Percentiles rank a stretch among this genome's conserved stretches.
Evolutionary conservation across 345 rosid species (phyloP).

Genomic region (Eucalyptus globulus): DNA sequence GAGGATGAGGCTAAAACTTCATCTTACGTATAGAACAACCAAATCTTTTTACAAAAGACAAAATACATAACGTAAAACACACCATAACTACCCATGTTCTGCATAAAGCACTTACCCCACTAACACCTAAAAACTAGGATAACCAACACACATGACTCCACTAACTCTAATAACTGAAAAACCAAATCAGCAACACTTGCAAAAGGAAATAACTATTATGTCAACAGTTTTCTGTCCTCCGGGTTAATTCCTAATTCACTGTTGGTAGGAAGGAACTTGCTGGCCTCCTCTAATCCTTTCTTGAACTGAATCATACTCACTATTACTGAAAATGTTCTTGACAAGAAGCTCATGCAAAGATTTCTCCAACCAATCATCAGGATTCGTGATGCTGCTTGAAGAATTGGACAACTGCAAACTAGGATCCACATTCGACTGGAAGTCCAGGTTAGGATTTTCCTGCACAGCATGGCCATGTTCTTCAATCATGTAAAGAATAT

Average conservation of each 20-base stretch:
- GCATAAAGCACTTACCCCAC: too few species aligned
- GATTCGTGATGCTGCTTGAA: not conserved
- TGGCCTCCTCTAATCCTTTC: constrained; percentile 75
- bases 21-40: too few species aligned
- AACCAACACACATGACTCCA: too few species aligned
- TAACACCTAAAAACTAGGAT: too few species aligned
- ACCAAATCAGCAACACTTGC: too few species aligned
- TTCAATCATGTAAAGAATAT: not conserved
- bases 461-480: not conserved
- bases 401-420: not conserved
- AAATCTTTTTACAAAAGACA: too few species aligned
- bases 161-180: too few species aligned
- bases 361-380: constrained; percentile 5
- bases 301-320: constrained; percentile 39
- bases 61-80: too few species aligned
- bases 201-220: too few species aligned
- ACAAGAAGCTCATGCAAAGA: constrained; percentile 32
- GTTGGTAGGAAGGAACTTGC: constrained; percentile 57
- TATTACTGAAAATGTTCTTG: constrained; percentile 38
- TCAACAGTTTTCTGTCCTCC: not conserved
- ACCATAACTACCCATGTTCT: too few species aligned
- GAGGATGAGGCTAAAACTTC: too few species aligned
- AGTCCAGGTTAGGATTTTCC: not conserved
- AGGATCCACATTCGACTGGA: not conserved
- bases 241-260: constrained; percentile 21